Evolutionary conservation across 306 rosid genomes (phyloP).

Genomic region (Malus sylvestris): DNA sequence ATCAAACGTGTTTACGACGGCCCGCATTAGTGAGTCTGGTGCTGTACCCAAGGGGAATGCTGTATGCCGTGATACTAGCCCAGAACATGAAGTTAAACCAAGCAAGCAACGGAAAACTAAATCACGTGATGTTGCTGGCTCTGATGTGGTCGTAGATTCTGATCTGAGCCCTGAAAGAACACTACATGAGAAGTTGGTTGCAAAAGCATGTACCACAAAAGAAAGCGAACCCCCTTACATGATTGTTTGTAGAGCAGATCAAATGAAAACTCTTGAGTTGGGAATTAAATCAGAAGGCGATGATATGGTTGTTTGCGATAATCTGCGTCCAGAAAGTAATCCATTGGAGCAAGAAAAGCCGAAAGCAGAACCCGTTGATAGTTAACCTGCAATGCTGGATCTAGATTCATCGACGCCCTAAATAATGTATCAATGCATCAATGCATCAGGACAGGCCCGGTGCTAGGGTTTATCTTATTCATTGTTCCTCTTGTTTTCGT

Average conservation of each 20-base stretch:
- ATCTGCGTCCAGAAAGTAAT: conserved; percentile 14
- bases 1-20: conserved; percentile 13
- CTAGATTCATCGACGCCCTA: conserved; percentile 12
- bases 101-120: conserved; percentile 2
- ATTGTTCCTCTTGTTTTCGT: neutral
- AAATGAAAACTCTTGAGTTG: conserved; percentile 25
- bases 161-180: conserved; percentile 11
- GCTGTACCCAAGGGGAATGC: conserved; percentile 24
- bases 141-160: conserved; percentile 1
- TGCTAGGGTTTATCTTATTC: conserved; percentile 6
- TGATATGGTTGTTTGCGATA: conserved; percentile 19
- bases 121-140: conserved; percentile 9
- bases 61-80: neutral
- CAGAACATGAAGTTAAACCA: conserved; percentile 4
- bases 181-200: conserved; percentile 13
- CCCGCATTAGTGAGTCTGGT: conserved; percentile 21
- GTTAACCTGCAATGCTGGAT: conserved; percentile 30
- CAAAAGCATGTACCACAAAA: conserved; percentile 3
- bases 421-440: conserved; percentile 1
- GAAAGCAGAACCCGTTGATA: conserved; percentile 37
- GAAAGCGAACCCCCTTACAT: conserved; percentile 9
- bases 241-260: conserved; percentile 15
- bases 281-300: conserved; percentile 23
- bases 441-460: neutral
- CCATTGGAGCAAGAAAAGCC: conserved; percentile 26